Evolutionary conservation across 345 rosid species (phyloP).

Genomic region (Corchorus capsularis): DNA sequence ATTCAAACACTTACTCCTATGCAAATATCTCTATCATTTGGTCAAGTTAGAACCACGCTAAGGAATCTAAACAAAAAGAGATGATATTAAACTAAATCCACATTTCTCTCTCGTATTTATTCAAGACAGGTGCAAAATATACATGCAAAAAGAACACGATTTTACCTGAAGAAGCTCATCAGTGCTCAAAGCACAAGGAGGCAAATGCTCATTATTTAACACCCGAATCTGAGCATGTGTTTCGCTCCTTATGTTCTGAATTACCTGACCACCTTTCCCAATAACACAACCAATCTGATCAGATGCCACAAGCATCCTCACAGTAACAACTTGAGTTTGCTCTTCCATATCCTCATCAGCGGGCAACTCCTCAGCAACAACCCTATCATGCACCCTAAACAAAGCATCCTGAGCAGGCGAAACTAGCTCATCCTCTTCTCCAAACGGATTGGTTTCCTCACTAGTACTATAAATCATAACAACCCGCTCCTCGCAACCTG

Average conservation of each 20-base stretch:
- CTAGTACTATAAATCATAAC: slow-evolving; percentile 55
- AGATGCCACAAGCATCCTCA: slow-evolving; percentile 62
- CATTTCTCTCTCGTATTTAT: neutral
- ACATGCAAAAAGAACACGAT: slow-evolving; percentile 10
- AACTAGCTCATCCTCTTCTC: slow-evolving; percentile 43
- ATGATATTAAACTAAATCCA: neutral
- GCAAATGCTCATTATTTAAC: slow-evolving; percentile 52
- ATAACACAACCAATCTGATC: slow-evolving; percentile 79
- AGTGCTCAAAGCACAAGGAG: slow-evolving; percentile 52
- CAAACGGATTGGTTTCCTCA: slow-evolving; percentile 54
- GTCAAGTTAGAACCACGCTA: neutral
- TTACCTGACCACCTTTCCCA: slow-evolving; percentile 72
- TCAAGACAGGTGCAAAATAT: neutral
- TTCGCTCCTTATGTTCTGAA: slow-evolving; percentile 55
- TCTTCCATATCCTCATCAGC: slow-evolving; percentile 43
- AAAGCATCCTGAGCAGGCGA: slow-evolving; percentile 72
- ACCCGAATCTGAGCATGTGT: slow-evolving; percentile 65
- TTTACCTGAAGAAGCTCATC: slow-evolving; percentile 75
- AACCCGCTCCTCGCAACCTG: slow-evolving; percentile 63
- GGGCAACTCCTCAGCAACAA: slow-evolving; percentile 44
- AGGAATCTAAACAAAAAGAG: neutral
- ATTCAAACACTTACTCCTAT: slow-evolving; percentile 6
- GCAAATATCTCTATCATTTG: neutral
- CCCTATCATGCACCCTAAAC: slow-evolving; percentile 58
- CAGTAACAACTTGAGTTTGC: slow-evolving; percentile 35